Conservation (phyloP, 2,329 filamentous ascomycete species). For the Ophiocordyceps sinensis region DNA sequence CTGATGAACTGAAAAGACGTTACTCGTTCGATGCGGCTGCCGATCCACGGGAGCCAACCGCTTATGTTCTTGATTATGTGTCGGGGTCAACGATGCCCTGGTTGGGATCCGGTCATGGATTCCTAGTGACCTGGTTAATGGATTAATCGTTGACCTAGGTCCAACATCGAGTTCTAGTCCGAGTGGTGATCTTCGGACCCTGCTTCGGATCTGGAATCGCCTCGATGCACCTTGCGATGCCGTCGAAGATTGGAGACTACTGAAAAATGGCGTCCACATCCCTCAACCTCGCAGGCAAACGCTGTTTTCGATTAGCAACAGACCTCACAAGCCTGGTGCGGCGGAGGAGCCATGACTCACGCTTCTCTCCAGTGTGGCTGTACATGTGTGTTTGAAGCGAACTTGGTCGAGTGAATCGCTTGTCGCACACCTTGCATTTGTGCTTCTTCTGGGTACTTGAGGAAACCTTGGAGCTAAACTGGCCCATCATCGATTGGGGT, state of each 20-base stretch:
- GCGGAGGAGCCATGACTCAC: slow-evolving; percentile 44
- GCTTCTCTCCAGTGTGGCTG: slow-evolving; percentile 95
- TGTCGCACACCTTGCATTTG: slow-evolving; percentile 98
- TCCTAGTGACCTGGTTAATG: no score
- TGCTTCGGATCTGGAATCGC: slow-evolving; percentile 48
- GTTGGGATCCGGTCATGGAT: no score
- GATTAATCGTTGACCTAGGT: background rate
- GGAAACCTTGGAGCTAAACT: slow-evolving; percentile 93
- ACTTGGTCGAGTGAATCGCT: slow-evolving; percentile 88
- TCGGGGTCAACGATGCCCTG: no score
- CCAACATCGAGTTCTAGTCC: slow-evolving; percentile 22
- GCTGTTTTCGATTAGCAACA: slow-evolving; percentile 34
- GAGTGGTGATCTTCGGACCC: slow-evolving; percentile 51
- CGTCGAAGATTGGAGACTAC: slow-evolving; percentile 91
- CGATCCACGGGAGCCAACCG: no score
- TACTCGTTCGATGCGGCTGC: no score
- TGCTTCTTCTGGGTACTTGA: slow-evolving; percentile 98
- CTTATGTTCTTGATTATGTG: no score
- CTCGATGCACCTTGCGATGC: slow-evolving; percentile 86
- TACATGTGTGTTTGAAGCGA: slow-evolving; percentile 97
- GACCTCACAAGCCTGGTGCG: background rate
- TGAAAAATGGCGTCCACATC: slow-evolving; percentile 90
- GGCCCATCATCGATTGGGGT: slow-evolving; percentile 95
- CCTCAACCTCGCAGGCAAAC: slow-evolving; percentile 86
- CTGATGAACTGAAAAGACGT: no score